Evolutionary conservation across 441 rosid species (phyloP).

Genomic region (Erodium trifolium): DNA sequence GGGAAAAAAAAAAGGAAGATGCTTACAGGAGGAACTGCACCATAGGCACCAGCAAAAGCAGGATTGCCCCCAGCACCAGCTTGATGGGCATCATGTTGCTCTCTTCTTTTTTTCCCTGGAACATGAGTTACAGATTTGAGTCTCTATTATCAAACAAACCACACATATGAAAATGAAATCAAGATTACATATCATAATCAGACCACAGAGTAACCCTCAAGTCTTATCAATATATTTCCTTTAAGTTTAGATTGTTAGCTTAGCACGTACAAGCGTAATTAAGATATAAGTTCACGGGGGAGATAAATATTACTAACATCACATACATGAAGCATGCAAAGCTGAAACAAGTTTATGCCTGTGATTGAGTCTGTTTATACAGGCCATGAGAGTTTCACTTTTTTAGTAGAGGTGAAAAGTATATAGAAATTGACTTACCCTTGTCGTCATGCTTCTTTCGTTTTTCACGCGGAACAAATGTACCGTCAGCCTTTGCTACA

Average conservation of each 20-base stretch:
- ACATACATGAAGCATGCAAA: not conserved
- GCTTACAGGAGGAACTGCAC: constrained; percentile 79
- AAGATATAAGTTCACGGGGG: not conserved
- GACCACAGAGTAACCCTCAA: too few species aligned
- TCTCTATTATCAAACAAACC: too few species aligned
- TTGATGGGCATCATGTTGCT: constrained; percentile 61
- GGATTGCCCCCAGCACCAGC: constrained; percentile 43
- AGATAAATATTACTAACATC: not conserved
- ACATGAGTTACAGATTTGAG: not conserved
- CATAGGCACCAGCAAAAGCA: constrained; percentile 60
- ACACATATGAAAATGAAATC: too few species aligned
- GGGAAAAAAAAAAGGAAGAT: constrained; percentile 7
- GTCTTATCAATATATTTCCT: too few species aligned
- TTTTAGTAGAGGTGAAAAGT: not conserved
- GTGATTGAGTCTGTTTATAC: not conserved
- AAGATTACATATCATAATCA: too few species aligned
- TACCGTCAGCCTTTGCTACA: constrained; percentile 90
- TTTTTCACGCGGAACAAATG: constrained; percentile 91
- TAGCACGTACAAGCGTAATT: not conserved
- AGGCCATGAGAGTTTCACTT: not conserved
- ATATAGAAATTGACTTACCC: constrained; percentile 31
- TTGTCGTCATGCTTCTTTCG: constrained; percentile 85
- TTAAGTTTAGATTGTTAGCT: not conserved
- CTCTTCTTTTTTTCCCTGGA: constrained; percentile 70
- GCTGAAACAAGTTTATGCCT: not conserved